Evolutionary conservation across 192 early-diverging fungal species (phyloP).

Genomic region (Coemansia sp.): DNA sequence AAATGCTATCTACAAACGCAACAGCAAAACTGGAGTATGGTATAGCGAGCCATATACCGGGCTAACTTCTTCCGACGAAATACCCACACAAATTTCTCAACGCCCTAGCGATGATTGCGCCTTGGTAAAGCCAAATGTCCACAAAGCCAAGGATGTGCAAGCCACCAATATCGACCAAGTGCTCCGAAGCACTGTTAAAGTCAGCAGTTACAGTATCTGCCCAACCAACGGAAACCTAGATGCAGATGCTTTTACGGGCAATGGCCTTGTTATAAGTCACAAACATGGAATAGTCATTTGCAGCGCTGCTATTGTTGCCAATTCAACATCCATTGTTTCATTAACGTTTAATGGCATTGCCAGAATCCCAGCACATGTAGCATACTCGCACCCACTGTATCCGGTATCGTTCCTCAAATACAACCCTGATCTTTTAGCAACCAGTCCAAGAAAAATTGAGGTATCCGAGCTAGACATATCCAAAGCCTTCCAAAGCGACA

Average conservation of each 20-base stretch:
- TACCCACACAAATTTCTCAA: not conserved
- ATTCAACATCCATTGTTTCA: not conserved
- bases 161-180: not conserved
- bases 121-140: too few species aligned
- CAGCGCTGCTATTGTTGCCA: not conserved
- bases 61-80: not conserved
- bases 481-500: too few species aligned
- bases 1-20: not conserved
- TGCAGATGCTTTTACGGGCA: not conserved
- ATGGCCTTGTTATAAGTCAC: not conserved
- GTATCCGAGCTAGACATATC: not conserved
- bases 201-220: not conserved
- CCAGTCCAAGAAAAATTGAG: not conserved
- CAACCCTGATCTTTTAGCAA: not conserved
- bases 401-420: conserved; percentile 5
- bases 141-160: too few species aligned
- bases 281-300: conserved; percentile 3
- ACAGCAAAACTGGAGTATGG: not conserved
- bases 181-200: not conserved
- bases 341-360: not conserved
- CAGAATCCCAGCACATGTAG: not conserved
- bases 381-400: not conserved
- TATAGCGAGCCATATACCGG: not conserved
- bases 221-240: not conserved
- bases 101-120: not conserved